These are phyloP conservation scores for Leccinum rimulosum DNA, from an alignment of 768 basidiomycete species.

Conservation along the genomic window DNA sequence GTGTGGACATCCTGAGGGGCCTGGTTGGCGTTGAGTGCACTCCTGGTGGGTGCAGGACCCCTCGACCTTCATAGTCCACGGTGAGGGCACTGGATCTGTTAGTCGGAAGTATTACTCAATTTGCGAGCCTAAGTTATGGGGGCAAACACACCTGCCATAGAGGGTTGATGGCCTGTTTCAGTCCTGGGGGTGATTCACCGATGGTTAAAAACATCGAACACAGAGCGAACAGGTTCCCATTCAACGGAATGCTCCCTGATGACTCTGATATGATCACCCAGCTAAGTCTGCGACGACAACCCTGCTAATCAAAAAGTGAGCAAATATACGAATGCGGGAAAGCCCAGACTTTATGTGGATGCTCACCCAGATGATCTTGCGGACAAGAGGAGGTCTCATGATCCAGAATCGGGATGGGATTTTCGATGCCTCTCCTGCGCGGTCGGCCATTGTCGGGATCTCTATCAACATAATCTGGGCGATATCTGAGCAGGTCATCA, in stretches of 20 bases:
- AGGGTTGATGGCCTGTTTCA: no score
- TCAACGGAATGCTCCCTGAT: no score
- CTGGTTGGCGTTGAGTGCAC: constrained; percentile 4
- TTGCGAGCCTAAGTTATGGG: neutral
- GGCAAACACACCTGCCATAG: constrained; percentile 9
- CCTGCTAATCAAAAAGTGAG: no score
- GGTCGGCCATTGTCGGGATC: constrained; percentile 2
- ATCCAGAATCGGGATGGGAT: neutral
- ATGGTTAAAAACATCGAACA: no score
- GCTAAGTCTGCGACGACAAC: no score
- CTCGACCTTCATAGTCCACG: constrained; percentile 16
- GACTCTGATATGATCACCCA: no score
- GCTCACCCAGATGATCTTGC: no score
- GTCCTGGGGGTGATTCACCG: no score
- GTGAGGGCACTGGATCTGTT: constrained; percentile 17
- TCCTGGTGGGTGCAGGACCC: constrained; percentile 10
- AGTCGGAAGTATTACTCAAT: constrained; percentile 4
- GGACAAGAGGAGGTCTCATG: no score
- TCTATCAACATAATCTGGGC: neutral
- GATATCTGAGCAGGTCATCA: constrained; percentile 19
- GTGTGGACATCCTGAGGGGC: constrained; percentile 12
- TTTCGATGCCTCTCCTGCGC: constrained; percentile 7
- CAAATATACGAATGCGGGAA: no score
- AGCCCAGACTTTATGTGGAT: no score
- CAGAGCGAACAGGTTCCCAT: no score